phyloP scores from a whole-genome alignment of 2,329 filamentous ascomycete species.

The Teratosphaeria nubilosa region DNA sequence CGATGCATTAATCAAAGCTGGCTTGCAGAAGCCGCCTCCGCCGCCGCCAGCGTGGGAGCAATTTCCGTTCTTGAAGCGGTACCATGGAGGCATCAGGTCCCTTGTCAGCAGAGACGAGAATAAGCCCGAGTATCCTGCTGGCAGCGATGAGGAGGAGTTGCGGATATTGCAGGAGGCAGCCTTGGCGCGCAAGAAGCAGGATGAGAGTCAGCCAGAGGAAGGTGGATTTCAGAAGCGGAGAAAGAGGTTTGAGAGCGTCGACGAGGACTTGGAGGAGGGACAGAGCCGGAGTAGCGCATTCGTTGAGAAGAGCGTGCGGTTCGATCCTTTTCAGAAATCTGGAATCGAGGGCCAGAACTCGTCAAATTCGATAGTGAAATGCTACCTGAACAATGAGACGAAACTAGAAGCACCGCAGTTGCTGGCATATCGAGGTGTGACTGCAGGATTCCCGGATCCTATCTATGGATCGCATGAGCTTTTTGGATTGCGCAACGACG shows the following conservation, averaged over 20 bases:
- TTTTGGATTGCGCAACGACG: constrained; percentile 66
- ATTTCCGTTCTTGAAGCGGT: constrained; percentile 76
- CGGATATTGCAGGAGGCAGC: constrained; percentile 24
- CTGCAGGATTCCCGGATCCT: constrained; percentile 73
- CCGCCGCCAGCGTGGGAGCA: constrained; percentile 72
- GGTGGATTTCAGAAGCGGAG: constrained; percentile 21
- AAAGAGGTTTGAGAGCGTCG: constrained; percentile 3
- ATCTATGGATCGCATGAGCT: constrained; percentile 80
- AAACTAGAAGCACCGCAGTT: constrained; percentile 59
- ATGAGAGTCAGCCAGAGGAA: constrained; percentile 26
- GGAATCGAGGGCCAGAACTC: neutral
- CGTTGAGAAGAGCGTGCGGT: constrained; percentile 29
- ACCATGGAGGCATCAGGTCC: constrained; percentile 76
- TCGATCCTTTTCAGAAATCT: constrained; percentile 44
- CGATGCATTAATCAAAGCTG: constrained; percentile 47
- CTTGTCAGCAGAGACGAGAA: constrained; percentile 58
- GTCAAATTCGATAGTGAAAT: constrained; percentile 50
- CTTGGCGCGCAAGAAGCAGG: constrained; percentile 26
- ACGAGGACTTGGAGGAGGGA: constrained; percentile 1
- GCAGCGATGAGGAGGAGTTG: constrained; percentile 48
- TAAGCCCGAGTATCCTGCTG: constrained; percentile 67
- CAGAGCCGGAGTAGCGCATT: neutral
- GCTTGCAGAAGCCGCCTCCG: constrained; percentile 41
- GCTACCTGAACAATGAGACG: constrained; percentile 63
- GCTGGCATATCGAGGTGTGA: constrained; percentile 66